Evolutionary conservation across 495 filamentous ascomycete species (phyloP), one percentile per base, ranked within the genome.

Genomic region (Melanomma pulvis-pyrius): DNA sequence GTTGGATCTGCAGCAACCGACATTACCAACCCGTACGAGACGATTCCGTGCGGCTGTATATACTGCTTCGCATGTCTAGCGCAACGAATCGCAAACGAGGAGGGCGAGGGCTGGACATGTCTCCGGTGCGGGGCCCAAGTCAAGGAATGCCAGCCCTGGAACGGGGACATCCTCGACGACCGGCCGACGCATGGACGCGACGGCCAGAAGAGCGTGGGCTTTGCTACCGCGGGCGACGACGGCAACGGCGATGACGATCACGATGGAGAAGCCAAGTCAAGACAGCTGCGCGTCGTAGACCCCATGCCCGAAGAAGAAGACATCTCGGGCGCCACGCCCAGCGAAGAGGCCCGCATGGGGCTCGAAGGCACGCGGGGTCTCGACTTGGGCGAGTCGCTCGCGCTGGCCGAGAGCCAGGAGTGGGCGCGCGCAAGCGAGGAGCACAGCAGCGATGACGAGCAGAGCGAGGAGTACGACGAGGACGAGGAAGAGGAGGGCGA

Each of bases 41-140:
- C 92, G 0, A 84, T 96, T 21, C 90, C 92, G 1, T 98, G 94
- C 73, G 91, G 92, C 0, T 96, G 92, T 75, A 81, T 96, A 48
- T 98, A 98, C 78, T 98, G 94, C 76, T 98, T 93, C 70, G 90
- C 96, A n/a, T 99, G 94, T 75, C 76, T 98, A n/a, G 92, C 93
- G 2, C 89, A 91, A 41, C 86, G 90, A 61, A 77, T 99, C 11
- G 94, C 96, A 73, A 86, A 87, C 2, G 96, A 98, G 76, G 94
- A 97, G 70, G 94, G 93, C 7, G 93, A 98, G 68, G 94, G 93
- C 3, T 99, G 93, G 93, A 78, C 84, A n/a, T 99, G 94, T 78
- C 80, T 99, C 25, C 84, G 96, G 24, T 99, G 94, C 73, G 92
- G 92, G 0, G 89, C 90, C 68, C 54, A 89, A 39, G 84, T 96